phyloP scores from a whole-genome alignment of 106 monocot species.

The Amphibolis antarctica region DNA sequence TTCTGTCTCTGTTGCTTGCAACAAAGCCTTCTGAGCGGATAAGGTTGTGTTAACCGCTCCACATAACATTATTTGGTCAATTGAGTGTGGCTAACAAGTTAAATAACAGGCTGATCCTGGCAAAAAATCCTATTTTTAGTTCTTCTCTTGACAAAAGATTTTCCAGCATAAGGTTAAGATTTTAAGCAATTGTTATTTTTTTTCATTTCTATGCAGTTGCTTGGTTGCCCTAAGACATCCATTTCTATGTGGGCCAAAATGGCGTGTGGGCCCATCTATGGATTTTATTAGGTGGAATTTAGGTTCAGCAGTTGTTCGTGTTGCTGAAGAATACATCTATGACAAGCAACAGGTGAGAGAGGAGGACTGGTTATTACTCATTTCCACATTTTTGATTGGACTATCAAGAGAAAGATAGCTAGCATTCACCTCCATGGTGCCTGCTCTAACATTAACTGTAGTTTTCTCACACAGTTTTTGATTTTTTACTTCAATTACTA shows the following conservation, averaged over 20 bases:
- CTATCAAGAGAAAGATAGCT: neutral
- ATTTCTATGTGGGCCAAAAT: slow-evolving; percentile 92
- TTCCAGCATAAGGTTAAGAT: too few relatives aligned
- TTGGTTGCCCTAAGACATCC: slow-evolving; percentile 86
- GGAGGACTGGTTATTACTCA: neutral
- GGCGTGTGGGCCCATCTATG: slow-evolving; percentile 72
- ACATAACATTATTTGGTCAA: neutral
- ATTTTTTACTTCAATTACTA: neutral
- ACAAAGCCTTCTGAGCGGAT: slow-evolving; percentile 74
- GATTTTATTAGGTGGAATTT: slow-evolving; percentile 82
- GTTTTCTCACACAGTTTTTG: too few relatives aligned
- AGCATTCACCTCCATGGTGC: neutral
- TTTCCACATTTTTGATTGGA: neutral
- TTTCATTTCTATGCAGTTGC: slow-evolving; percentile 39
- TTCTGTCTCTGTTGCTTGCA: slow-evolving; percentile 72
- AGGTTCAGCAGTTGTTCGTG: slow-evolving; percentile 77
- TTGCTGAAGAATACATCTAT: slow-evolving; percentile 97
- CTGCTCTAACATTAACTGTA: too few relatives aligned
- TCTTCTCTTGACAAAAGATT: neutral
- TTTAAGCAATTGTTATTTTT: neutral
- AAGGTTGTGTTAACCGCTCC: slow-evolving; percentile 28
- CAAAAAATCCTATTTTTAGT: neutral
- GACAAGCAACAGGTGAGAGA: slow-evolving; percentile 47
- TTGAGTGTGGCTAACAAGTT: neutral
- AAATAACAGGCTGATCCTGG: neutral